A percentile compares a stretch with the other conserved stretches of the same genome.
Evolutionary conservation across 2,329 filamentous ascomycete genomes (phyloP).

Genomic region (Xylariaceae sp.): DNA sequence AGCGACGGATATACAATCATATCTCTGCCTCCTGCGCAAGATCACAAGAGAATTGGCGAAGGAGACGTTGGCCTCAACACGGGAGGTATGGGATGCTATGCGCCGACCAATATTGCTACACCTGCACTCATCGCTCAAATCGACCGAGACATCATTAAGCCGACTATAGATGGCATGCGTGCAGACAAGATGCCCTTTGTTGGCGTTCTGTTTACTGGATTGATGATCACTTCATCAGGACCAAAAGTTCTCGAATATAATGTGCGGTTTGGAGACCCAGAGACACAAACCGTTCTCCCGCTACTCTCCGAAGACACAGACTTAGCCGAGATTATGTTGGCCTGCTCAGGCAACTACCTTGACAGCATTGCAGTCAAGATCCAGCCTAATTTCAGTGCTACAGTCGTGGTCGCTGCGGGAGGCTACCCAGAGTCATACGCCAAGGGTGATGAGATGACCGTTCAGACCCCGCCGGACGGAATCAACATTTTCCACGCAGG

Average conservation of each 20-base stretch:
- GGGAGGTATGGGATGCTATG: constrained; percentile 96
- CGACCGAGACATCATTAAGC: constrained; percentile 78
- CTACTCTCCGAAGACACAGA: constrained; percentile 75
- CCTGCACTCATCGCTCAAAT: constrained; percentile 72
- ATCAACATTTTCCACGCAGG: constrained; percentile 91
- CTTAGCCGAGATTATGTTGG: constrained; percentile 82
- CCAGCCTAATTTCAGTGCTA: constrained; percentile 70
- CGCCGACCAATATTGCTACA: constrained; percentile 77
- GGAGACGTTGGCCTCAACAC: constrained; percentile 90
- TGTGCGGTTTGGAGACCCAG: constrained; percentile 73
- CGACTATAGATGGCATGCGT: constrained; percentile 85
- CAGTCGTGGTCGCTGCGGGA: constrained; percentile 87
- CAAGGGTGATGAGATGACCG: constrained; percentile 64
- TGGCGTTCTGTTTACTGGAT: constrained; percentile 76
- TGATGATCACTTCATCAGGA: constrained; percentile 73
- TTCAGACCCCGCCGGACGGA: constrained; percentile 40
- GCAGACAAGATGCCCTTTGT: constrained; percentile 70
- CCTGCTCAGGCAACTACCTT: constrained; percentile 73
- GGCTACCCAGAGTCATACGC: constrained; percentile 86
- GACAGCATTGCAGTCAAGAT: constrained; percentile 65
- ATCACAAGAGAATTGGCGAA: constrained; percentile 93
- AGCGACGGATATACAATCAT: constrained; percentile 82
- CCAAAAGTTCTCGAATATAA: constrained; percentile 77
- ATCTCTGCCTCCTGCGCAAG: constrained; percentile 85
- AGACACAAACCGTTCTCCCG: constrained; percentile 76